Evolutionary conservation across 2,329 filamentous ascomycete species (phyloP).

Genomic region (Neonectria sp.): DNA sequence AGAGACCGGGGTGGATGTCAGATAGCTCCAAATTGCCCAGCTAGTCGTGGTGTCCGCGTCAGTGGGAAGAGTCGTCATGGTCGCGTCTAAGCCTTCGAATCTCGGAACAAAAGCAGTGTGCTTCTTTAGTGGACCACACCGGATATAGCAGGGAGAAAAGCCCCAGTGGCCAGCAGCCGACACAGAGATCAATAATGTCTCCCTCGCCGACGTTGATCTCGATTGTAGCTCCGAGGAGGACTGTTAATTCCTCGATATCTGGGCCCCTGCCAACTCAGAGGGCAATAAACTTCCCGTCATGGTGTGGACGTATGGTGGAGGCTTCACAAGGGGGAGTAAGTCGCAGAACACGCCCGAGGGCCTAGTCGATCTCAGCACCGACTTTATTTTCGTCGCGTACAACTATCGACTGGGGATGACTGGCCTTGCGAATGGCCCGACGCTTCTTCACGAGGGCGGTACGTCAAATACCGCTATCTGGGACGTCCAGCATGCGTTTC

Average conservation of each 20-base stretch:
- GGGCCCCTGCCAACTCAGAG: conserved; percentile 8
- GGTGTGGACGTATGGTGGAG: conserved; percentile 23
- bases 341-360: conserved; percentile 25
- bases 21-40: no score
- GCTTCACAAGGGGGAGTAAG: conserved; percentile 22
- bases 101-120: no score
- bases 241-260: conserved; percentile 20
- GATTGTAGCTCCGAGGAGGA: conserved; percentile 20
- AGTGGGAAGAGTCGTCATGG: no score
- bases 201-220: conserved; percentile 15
- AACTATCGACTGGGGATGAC: conserved; percentile 24
- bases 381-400: conserved; percentile 20
- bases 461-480: conserved; percentile 23
- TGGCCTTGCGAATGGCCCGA: conserved; percentile 19
- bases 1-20: no score
- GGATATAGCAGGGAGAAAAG: neutral
- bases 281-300: conserved; percentile 22
- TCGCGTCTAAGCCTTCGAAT: no score
- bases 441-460: conserved; percentile 19
- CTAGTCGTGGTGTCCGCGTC: no score
- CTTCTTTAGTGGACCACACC: no score
- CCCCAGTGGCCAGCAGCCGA: conserved; percentile 14
- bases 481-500: conserved; percentile 21
- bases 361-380: conserved; percentile 19
- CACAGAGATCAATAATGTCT: conserved; percentile 12